Conservation (phyloP, 2,329 filamentous ascomycete genomes). For the Colletotrichum eleusines region DNA sequence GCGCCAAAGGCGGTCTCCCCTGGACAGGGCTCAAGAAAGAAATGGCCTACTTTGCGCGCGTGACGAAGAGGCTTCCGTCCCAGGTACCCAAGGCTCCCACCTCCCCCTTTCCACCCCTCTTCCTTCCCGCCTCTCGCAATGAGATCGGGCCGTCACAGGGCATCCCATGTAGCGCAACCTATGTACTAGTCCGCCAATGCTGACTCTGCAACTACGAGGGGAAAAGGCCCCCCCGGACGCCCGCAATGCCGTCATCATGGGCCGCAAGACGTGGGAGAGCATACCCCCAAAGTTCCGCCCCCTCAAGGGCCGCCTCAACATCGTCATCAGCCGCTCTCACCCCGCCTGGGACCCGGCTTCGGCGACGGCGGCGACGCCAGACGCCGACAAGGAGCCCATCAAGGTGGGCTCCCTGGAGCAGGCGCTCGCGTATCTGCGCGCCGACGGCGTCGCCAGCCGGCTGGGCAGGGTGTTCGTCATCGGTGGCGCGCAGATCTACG, state of each 20-base stretch:
- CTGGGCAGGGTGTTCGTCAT: slow-evolving; percentile 83
- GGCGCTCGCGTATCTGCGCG: slow-evolving; percentile 63
- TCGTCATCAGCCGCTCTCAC: slow-evolving; percentile 77
- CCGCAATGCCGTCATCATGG: slow-evolving; percentile 91
- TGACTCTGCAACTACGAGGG: neutral
- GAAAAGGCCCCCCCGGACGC: slow-evolving; percentile 48
- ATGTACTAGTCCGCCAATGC: neutral
- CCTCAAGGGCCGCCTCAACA: slow-evolving; percentile 82
- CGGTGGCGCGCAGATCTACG: slow-evolving; percentile 89
- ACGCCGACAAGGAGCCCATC: slow-evolving; percentile 62
- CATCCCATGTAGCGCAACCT: neutral
- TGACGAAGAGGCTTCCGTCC: slow-evolving; percentile 76
- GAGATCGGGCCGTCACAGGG: neutral
- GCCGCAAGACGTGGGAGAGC: slow-evolving; percentile 95
- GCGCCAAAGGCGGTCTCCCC: slow-evolving; percentile 80
- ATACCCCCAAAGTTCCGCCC: slow-evolving; percentile 85
- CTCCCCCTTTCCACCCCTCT: neutral
- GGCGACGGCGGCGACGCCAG: slow-evolving; percentile 19
- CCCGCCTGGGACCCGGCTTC: slow-evolving; percentile 35
- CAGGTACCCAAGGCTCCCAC: slow-evolving; percentile 48
- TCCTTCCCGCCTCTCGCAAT: neutral
- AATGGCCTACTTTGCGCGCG: slow-evolving; percentile 94
- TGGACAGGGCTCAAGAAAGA: slow-evolving; percentile 92
- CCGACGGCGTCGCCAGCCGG: slow-evolving; percentile 48
- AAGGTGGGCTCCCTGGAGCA: slow-evolving; percentile 69